Evolutionary conservation across 2,329 filamentous ascomycete species (phyloP), one percentile per base, ranked within the genome.

Genomic region (Colletotrichum plurivorum): DNA sequence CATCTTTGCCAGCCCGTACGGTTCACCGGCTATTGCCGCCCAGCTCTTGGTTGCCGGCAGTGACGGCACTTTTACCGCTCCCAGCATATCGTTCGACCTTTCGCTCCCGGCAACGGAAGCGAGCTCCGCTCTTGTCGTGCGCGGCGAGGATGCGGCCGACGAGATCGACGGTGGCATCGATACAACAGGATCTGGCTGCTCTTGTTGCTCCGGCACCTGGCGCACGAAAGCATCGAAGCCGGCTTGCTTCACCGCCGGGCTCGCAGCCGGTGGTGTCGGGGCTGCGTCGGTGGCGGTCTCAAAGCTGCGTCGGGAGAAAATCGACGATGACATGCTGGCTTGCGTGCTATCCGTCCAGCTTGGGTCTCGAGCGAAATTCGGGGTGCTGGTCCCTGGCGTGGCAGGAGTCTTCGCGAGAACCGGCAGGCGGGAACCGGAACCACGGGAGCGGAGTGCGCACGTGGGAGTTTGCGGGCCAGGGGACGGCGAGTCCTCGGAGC

Each of bases 311-410:
- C 76, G 77, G 36, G 81, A 83, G 31, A 84, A 82, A 6, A 81
- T 73, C 2, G 82, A 84, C 9, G 81, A 83, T 0, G 78, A 71
- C 78, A 83, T 80, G 75, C 81, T 84, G 36, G 53, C 58, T 15
- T 63, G 59, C 8, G 64, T 67, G 73, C 80, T 83, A 62, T 84
- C 82, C 13, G 82, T 81, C 61, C 81, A 76, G 55, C 80, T 83
- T 27, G 76, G 76, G 43, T 83, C 80, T 15, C 76, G 77, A 55
- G 73, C 72, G 31, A 79, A 72, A 7, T 72, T 75, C 2, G 82
- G 81, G 0, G 81, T 82, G 31, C 73, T 76, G 16, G 76, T 77
- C 15, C 80, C 76, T 0, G 80, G 81, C 2, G 81, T 83, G 16
- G 80, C 73, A 16, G 80, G 78, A 4, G 13, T 20, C 46, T 65